phyloP scores from a whole-genome alignment of 306 rosid genomes.

The Sesbania bispinosa region DNA sequence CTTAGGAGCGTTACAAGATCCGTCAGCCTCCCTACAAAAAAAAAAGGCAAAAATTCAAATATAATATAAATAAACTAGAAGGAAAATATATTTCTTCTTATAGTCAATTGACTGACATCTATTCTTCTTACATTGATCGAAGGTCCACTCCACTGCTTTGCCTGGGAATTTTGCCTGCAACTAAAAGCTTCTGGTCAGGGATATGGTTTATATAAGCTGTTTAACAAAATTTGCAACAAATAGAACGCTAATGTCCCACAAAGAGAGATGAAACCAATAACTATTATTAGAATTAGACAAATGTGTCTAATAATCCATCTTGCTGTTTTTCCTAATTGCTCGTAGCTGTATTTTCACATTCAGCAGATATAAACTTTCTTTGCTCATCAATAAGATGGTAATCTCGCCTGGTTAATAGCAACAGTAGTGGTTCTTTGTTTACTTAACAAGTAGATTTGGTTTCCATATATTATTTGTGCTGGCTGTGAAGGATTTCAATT shows the following conservation, averaged over 20 bases:
- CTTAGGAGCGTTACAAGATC: conserved; percentile 41
- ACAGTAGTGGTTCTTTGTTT: too few species aligned
- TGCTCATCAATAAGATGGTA: too few species aligned
- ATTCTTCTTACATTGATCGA: conserved; percentile 44
- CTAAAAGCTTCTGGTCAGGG: conserved; percentile 29
- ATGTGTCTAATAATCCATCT: too few species aligned
- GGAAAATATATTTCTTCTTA: not conserved
- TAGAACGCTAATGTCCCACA: not conserved
- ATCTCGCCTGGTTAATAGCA: too few species aligned
- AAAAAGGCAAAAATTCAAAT: not conserved
- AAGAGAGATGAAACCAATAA: not conserved
- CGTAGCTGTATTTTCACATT: too few species aligned
- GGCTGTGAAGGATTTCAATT: too few species aligned
- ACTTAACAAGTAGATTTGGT: too few species aligned
- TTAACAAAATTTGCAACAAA: not conserved
- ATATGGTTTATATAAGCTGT: not conserved
- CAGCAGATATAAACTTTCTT: too few species aligned
- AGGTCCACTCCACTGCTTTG: conserved; percentile 69
- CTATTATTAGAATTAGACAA: conserved; percentile 1
- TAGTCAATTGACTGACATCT: not conserved
- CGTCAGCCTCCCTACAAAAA: conserved; percentile 48
- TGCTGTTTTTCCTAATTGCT: too few species aligned
- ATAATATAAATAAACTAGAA: not conserved
- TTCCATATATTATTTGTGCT: too few species aligned
- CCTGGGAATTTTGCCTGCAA: conserved; percentile 52